These are phyloP conservation scores for Chaetoceros muelleri DNA, from an alignment of 108 stramenopile genomes.

Conservation along the genomic window DNA sequence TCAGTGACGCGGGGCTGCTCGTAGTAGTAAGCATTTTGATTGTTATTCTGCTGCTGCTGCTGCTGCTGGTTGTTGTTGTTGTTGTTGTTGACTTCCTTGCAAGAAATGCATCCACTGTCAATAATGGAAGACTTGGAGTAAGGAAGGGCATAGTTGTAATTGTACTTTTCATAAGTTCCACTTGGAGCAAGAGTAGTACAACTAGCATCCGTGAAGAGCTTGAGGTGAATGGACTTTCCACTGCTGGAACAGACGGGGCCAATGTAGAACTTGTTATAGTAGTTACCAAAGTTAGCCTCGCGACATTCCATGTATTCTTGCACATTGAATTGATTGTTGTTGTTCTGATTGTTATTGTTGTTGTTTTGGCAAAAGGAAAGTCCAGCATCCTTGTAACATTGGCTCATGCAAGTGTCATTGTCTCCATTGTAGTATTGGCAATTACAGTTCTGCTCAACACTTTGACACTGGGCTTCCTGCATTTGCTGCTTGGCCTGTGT, in stretches of 20 bases:
- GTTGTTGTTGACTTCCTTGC: conserved; percentile 16
- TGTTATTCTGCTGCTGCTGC: conserved; percentile 8
- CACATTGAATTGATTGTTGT: conserved; percentile 5
- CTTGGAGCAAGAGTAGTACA: conserved; percentile 7
- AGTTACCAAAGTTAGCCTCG: conserved; percentile 1
- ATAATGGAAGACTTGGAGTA: conserved; percentile 3
- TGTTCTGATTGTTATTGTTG: conserved; percentile 4
- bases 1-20: conserved; percentile 34
- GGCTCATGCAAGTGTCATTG: conserved; percentile 9
- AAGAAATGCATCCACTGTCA: background rate
- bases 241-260: conserved; percentile 7
- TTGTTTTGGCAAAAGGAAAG: conserved; percentile 16
- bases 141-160: conserved; percentile 6
- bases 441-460: conserved; percentile 20
- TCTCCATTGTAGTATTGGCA: conserved; percentile 18
- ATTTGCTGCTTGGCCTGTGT: conserved; percentile 18
- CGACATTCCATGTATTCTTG: conserved; percentile 1
- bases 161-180: conserved; percentile 5
- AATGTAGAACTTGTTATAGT: conserved; percentile 6
- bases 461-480: conserved; percentile 25
- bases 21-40: conserved; percentile 11
- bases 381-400: conserved; percentile 13
- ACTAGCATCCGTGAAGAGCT: conserved; percentile 6
- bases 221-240: conserved; percentile 10
- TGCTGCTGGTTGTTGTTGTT: conserved; percentile 8